Conservation (phyloP, 306 rosid species). For the Sophora flavescens region DNA sequence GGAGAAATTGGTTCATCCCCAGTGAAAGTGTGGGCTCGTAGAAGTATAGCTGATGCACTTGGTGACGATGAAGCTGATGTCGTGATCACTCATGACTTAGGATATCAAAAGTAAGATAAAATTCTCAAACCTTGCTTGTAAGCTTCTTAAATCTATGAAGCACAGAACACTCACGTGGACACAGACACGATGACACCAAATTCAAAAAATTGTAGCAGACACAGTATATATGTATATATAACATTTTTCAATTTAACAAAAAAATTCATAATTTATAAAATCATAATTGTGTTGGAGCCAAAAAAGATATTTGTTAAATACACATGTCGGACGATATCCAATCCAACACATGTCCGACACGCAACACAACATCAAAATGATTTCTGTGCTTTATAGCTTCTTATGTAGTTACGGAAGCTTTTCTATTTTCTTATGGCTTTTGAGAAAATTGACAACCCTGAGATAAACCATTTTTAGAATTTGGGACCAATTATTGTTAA, state of each 20-base stretch:
- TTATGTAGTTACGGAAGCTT: not conserved
- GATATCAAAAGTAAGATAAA: constrained; percentile 63
- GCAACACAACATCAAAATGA: not conserved
- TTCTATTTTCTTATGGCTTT: constrained; percentile 27
- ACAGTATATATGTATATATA: too few relatives aligned
- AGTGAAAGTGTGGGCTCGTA: constrained; percentile 58
- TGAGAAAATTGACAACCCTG: not conserved
- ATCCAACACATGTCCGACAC: not conserved
- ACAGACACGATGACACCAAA: not conserved
- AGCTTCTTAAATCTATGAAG: not conserved
- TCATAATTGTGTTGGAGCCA: too few relatives aligned
- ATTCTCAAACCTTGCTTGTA: constrained; percentile 36
- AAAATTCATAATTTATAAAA: too few relatives aligned
- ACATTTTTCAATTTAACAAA: too few relatives aligned
- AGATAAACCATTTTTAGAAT: constrained; percentile 31
- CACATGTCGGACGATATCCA: not conserved
- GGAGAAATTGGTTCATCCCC: constrained; percentile 62
- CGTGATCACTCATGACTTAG: constrained; percentile 68
- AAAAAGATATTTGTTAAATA: too few relatives aligned
- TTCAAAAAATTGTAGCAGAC: not conserved
- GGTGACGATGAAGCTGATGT: constrained; percentile 98
- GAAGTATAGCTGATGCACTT: constrained; percentile 94
- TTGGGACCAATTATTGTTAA: not conserved
- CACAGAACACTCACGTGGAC: not conserved
- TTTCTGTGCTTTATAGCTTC: too few relatives aligned